phyloP scores from a whole-genome alignment of 1,284 basidiomycete genomes.

The Irpex lacteus region DNA sequence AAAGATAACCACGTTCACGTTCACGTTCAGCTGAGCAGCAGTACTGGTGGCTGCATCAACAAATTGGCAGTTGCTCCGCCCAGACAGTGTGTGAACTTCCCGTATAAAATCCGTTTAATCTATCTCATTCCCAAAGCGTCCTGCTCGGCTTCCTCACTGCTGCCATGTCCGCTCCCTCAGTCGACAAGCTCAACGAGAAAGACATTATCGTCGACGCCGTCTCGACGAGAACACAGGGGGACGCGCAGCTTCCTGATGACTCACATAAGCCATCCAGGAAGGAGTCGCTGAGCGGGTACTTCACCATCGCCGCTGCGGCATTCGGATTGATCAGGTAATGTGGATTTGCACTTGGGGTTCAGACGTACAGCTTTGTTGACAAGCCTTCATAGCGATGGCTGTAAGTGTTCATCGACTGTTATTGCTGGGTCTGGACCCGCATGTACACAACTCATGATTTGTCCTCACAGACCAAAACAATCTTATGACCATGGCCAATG shows the following conservation, averaged over 20 bases:
- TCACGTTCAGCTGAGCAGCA: no score
- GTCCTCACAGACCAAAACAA: conserved; percentile 60
- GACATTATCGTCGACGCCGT: neutral
- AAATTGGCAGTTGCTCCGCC: neutral
- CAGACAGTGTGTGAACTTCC: neutral
- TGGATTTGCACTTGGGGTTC: neutral
- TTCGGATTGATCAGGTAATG: conserved; percentile 59
- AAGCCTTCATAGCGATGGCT: conserved; percentile 47
- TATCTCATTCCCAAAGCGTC: neutral
- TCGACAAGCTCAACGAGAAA: neutral
- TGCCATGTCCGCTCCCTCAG: neutral
- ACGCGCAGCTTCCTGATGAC: neutral
- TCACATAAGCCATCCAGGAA: conserved; percentile 19
- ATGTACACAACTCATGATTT: neutral
- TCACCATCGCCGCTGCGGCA: conserved; percentile 62
- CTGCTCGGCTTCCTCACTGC: neutral
- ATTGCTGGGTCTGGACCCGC: neutral
- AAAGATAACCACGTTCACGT: neutral
- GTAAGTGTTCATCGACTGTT: conserved; percentile 32
- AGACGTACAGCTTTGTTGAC: neutral
- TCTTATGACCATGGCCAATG: conserved; percentile 65
- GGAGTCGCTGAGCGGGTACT: conserved; percentile 51
- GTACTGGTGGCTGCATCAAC: neutral
- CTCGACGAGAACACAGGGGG: neutral
- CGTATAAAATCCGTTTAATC: neutral